phyloP scores from a whole-genome alignment of 192 early-diverging fungal genomes.

The Entophlyctis luteolus region DNA sequence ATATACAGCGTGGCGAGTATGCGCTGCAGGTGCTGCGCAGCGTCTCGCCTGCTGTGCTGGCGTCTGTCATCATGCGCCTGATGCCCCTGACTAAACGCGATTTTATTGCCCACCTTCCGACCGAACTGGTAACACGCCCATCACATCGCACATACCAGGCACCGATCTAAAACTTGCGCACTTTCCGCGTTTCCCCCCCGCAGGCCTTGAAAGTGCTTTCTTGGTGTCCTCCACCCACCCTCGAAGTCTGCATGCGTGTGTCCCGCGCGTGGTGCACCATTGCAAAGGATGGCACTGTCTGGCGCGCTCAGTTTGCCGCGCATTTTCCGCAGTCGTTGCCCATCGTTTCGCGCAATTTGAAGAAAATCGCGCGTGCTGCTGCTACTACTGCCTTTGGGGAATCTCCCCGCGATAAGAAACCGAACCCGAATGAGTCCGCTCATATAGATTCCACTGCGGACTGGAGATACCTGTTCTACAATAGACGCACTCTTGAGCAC shows the following conservation, averaged over 20 bases:
- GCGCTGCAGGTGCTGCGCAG: conserved; percentile 54
- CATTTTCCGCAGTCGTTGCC: neutral
- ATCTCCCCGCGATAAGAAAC: neutral
- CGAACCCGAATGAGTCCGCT: neutral
- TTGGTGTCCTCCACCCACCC: conserved; percentile 51
- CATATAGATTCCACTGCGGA: conserved; percentile 34
- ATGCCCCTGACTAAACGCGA: conserved; percentile 55
- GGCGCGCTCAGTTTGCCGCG: conserved; percentile 56
- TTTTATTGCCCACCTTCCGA: conserved; percentile 57
- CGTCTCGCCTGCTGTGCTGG: conserved; percentile 45
- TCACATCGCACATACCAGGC: conserved; percentile 46
- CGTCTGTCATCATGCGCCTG: conserved; percentile 41
- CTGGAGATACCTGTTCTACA: conserved; percentile 71
- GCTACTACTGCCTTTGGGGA: neutral
- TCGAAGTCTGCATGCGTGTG: conserved; percentile 59
- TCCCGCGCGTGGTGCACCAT: conserved; percentile 66
- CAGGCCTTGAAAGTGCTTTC: conserved; percentile 22
- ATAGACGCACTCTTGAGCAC: conserved; percentile 57
- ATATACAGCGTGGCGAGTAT: conserved; percentile 37
- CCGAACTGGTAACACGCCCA: conserved; percentile 71
- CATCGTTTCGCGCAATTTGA: neutral
- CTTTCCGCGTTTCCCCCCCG: neutral
- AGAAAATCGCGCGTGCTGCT: neutral
- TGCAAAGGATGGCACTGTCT: conserved; percentile 67
- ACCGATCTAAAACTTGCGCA: neutral